Evolutionary conservation across 2,329 filamentous ascomycete genomes (phyloP).

Genomic region (Paracamarosporium sp.): DNA sequence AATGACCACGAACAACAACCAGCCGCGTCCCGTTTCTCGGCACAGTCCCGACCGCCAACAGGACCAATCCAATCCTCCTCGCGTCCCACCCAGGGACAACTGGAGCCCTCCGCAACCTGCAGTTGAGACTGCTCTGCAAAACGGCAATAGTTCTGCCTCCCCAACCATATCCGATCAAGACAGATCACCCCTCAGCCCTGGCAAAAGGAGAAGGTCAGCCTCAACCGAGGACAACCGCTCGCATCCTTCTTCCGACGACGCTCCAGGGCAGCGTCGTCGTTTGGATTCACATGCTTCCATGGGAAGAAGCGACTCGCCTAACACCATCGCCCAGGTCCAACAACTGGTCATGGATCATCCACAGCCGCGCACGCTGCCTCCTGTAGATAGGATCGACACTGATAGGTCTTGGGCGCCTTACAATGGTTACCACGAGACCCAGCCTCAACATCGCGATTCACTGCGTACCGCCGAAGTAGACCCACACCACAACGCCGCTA

Average conservation of each 20-base stretch:
- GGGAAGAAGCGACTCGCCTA: slow-evolving; percentile 40
- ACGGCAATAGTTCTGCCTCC: slow-evolving; percentile 30
- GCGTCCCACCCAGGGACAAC: slow-evolving; percentile 23
- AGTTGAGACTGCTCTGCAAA: slow-evolving; percentile 15
- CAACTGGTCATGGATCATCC: slow-evolving; percentile 28
- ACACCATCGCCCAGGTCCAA: slow-evolving; percentile 18
- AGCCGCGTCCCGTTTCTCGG: slow-evolving; percentile 19
- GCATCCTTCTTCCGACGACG: slow-evolving; percentile 43
- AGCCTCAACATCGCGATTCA: slow-evolving; percentile 32
- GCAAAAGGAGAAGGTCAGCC: slow-evolving; percentile 71
- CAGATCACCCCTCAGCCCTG: slow-evolving; percentile 44
- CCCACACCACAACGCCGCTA: slow-evolving; percentile 16
- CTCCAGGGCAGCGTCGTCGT: slow-evolving; percentile 46
- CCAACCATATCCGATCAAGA: slow-evolving; percentile 26
- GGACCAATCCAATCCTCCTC: slow-evolving; percentile 25
- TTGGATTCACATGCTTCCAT: slow-evolving; percentile 43
- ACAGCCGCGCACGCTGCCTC: slow-evolving; percentile 32
- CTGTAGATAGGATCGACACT: slow-evolving; percentile 31
- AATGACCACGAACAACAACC: slow-evolving; percentile 21
- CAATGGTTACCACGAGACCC: slow-evolving; percentile 24
- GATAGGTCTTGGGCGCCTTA: slow-evolving; percentile 39
- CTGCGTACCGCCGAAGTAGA: slow-evolving; percentile 27
- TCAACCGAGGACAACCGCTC: slow-evolving; percentile 55
- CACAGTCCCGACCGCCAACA: slow-evolving; percentile 16
- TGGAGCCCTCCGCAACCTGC: slow-evolving; percentile 24